These are phyloP conservation scores for Candida coquimbonensis DNA, from an alignment of 805 yeast genomes.

Conservation along the genomic window DNA sequence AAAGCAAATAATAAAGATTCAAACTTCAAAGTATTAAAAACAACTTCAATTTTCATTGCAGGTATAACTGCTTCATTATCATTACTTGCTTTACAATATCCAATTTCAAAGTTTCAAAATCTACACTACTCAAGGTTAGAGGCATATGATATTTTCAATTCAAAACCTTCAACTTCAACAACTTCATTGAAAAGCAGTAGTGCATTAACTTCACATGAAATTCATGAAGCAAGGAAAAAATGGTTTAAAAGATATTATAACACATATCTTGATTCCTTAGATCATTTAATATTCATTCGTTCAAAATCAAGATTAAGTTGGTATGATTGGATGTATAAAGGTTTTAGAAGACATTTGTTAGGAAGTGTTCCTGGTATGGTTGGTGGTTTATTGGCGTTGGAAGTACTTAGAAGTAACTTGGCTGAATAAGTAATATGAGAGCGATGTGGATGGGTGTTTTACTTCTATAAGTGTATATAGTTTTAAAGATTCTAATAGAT, in stretches of 20 bases:
- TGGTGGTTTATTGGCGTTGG: conserved; percentile 77
- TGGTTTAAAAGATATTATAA: conserved; percentile 48
- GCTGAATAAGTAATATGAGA: conserved; percentile 7
- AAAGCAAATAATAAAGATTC: conserved; percentile 22
- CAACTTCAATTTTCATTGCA: conserved; percentile 67
- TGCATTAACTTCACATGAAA: conserved; percentile 5
- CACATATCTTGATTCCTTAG: conserved; percentile 70
- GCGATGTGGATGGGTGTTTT: not conserved
- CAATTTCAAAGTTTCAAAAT: conserved; percentile 71
- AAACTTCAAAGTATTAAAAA: conserved; percentile 43
- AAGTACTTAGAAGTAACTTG: conserved; percentile 54
- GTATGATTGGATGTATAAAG: conserved; percentile 68
- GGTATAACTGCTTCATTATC: conserved; percentile 84
- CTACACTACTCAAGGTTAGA: conserved; percentile 75
- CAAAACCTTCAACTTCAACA: conserved; percentile 18
- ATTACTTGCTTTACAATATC: conserved; percentile 74
- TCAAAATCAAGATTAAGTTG: conserved; percentile 49
- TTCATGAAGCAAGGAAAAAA: conserved; percentile 4
- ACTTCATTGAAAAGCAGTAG: too few relatives aligned
- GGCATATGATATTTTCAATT: conserved; percentile 59
- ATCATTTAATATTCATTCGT: conserved; percentile 49
- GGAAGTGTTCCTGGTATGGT: conserved; percentile 85
- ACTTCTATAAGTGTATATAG: not conserved
- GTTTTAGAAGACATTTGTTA: conserved; percentile 64
- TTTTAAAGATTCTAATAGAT: not conserved